A percentile compares a stretch with the other conserved stretches of the same genome.
phyloP scores from a whole-genome alignment of 75 land plant species.

The Larix kaempferi region DNA sequence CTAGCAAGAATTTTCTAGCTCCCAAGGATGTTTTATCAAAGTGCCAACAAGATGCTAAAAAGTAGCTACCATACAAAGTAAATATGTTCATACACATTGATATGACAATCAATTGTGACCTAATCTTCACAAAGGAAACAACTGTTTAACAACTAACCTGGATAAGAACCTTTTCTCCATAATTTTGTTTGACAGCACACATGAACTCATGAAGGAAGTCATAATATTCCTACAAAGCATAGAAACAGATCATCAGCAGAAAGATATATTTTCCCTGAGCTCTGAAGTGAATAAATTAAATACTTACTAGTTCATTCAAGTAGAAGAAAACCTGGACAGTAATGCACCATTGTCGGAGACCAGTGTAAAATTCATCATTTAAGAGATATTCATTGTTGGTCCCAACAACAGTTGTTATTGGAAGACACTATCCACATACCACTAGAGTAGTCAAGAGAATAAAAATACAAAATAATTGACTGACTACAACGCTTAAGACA shows the following conservation, averaged over 20 bases:
- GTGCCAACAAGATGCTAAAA: not conserved
- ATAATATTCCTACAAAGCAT: conserved; percentile 51
- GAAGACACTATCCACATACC: conserved; percentile 63
- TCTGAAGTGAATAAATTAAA: not conserved
- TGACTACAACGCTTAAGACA: not conserved
- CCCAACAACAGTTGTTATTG: conserved; percentile 91
- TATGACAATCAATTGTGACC: not conserved
- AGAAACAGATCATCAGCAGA: not conserved
- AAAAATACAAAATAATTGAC: not conserved
- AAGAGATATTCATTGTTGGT: conserved; percentile 91
- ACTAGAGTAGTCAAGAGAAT: not conserved
- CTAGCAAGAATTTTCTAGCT: not conserved
- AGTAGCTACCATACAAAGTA: not conserved
- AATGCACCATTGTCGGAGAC: conserved; percentile 66
- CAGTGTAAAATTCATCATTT: conserved; percentile 89
- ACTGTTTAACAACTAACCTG: conserved; percentile 35
- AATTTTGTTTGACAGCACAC: conserved; percentile 81
- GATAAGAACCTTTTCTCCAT: conserved; percentile 86
- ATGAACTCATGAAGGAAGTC: conserved; percentile 79
- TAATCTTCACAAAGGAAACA: not conserved
- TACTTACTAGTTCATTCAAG: not conserved
- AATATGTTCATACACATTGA: not conserved
- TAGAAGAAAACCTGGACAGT: conserved; percentile 65
- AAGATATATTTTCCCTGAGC: not conserved
- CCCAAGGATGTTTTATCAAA: not conserved